Evolutionary conservation across 257 asterid genomes (phyloP), one percentile per base, ranked within the genome.

Genomic region (Nicotiana benthamiana): DNA sequence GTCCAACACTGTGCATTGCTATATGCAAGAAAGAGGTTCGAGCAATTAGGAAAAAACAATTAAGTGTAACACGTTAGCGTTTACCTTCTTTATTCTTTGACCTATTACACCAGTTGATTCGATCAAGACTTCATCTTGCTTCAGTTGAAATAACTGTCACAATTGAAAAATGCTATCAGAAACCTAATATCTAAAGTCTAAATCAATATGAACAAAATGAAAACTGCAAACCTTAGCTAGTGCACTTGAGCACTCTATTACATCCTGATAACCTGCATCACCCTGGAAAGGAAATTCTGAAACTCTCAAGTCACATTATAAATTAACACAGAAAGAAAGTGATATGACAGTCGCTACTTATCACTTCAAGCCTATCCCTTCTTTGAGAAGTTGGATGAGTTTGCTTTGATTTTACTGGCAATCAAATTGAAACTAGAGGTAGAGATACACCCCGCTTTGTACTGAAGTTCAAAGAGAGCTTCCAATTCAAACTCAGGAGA

Each of bases 91-190:
- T 77, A 94, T 96, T 84, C 97, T 91, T 75, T 89, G 84, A 75
- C 99, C 99, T 80, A 96, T 96, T 82, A 96, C 98, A 27, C 99
- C 99, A 82, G 98, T 94, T 81, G 99, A 96, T 89, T 96, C 98
- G 78, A 96, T 91, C 89, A 96, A 88, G 75, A 96, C 97, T 83
- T 96, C 90, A 75, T 82, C 87, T 28, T 94, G 92, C 74, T 92
- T 87, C 85, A 96, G 89, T 81, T 88, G 93, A 83, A 96, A 90
- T 75, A 92, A 86, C 98, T 94, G 91, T 80, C 81, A 81, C 56
- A 78, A 60, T 82, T 75, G 67, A 83, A 83, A 36, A 75, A 34
- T 32, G 46, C 18, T 76, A 72, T 82, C 68, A 82, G 52, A 77
- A 70, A 60, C 67, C 68, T 32, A 64, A 27, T 1, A 36, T 22